phyloP scores from a whole-genome alignment of 2,329 filamentous ascomycete species.

The Aquanectria penicillioides region DNA sequence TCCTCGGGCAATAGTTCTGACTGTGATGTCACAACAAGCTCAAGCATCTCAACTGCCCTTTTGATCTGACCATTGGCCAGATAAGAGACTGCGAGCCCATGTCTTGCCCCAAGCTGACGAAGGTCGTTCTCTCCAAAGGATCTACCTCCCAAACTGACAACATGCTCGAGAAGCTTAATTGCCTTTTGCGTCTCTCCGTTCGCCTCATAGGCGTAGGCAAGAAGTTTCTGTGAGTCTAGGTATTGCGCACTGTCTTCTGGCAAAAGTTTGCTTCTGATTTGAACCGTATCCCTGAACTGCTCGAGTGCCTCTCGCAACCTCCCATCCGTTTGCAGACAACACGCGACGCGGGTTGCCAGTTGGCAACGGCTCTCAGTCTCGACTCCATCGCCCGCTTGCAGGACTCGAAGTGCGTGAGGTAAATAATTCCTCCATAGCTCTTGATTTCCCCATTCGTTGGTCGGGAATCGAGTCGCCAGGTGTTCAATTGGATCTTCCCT shows the following conservation, averaged over 20 bases:
- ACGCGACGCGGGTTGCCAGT: not conserved
- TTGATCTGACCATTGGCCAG: fast-evolving
- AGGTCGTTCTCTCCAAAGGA: too few relatives aligned
- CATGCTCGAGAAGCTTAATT: not conserved
- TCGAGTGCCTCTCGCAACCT: not conserved
- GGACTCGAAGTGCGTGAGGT: slow-evolving; percentile 1
- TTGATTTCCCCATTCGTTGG: not conserved
- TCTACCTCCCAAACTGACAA: not conserved
- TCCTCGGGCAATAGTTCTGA: not conserved
- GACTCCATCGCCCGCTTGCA: not conserved
- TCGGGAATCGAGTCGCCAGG: not conserved
- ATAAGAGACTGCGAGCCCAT: not conserved
- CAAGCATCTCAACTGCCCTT: not conserved
- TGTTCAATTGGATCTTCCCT: not conserved
- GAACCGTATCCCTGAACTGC: not conserved
- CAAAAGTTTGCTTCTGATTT: not conserved
- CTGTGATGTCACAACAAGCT: not conserved
- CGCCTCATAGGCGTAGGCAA: not conserved
- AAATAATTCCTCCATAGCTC: not conserved
- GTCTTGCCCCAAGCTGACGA: not conserved
- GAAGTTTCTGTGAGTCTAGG: too few relatives aligned
- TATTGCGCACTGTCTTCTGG: too few relatives aligned
- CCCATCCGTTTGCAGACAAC: not conserved
- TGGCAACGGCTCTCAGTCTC: not conserved
- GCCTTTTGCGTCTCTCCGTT: not conserved